Base-by-base conservation (phyloP, 1,284 basidiomycete species). In the Microbotryum scabiosae region DNA sequence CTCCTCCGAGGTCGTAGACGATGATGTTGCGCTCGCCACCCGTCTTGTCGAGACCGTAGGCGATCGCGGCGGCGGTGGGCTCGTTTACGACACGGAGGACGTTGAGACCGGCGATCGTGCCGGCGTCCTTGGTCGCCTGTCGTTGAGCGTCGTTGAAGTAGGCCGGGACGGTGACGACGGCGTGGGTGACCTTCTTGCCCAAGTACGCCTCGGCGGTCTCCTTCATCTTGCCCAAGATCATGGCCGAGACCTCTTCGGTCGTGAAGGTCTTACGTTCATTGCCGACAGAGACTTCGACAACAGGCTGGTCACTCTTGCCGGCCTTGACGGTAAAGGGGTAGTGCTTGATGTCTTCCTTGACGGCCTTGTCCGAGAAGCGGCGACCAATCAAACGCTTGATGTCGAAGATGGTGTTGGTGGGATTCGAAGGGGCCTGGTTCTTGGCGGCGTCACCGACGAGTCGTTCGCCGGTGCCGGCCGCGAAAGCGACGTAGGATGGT, bases 11-110 rank as follows among this genome's bases (percentile, higher is more conserved):
- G 80, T 97, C 93, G 80, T 96, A 97, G 74, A 97, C 92, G 72
- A 97, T 92, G 77, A 97, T 93, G 75, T 91, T 89, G 52, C 88
- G 87, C 79, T 97, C 93, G 66, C 88, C 86, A 61, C 83, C 84
- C 68, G 78, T 78, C 83, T 96, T 92, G 84, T 97, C 94, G 57
- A 98, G 87, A 81, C 94, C 94, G 78, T 97, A 97, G 70, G 94
- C 93, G 77, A 92, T 91, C 53, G 81, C 81, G 67, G 94, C 93
- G 56, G 94, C 93, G 56, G 94, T 97, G 57, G 94, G 94, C 79
- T 98, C 94, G 79, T 97, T 97, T 79, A 98, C 93, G 77, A 97
- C 97, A 79, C 93, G 90, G 72, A 97, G 87, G 63, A 97, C 90
- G 69, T 87, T 84, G 57, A 98, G 87, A 77, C 94, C 93, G 56